Evolutionary conservation across 2,329 filamentous ascomycete genomes (phyloP).

Genomic region (Colletotrichum trifolii): DNA sequence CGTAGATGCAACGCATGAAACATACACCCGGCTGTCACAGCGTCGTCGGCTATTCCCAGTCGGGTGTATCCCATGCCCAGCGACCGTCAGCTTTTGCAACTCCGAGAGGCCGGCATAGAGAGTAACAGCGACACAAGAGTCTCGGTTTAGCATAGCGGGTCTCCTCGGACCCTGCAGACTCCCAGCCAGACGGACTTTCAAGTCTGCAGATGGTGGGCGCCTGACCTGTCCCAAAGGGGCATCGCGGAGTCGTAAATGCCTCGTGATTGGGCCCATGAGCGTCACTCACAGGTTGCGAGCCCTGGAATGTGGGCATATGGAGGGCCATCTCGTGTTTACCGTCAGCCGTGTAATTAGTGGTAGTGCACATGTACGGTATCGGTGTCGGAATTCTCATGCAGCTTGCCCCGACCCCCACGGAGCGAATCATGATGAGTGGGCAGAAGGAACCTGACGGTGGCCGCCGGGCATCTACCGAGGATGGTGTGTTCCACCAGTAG

Average conservation of each 20-base stretch:
- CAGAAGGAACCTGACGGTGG: too few relatives aligned
- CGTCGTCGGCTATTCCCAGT: too few relatives aligned
- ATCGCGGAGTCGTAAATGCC: slow-evolving; percentile 14
- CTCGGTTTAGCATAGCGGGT: too few relatives aligned
- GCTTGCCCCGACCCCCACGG: background rate
- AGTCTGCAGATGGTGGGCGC: slow-evolving; percentile 15
- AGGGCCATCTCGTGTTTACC: background rate
- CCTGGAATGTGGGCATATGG: slow-evolving; percentile 24
- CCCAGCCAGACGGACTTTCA: slow-evolving; percentile 14
- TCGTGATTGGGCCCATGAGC: slow-evolving; percentile 17
- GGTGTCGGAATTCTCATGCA: background rate
- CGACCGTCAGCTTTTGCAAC: too few relatives aligned
- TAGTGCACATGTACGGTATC: background rate
- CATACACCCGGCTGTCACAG: too few relatives aligned
- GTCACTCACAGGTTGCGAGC: slow-evolving; percentile 12
- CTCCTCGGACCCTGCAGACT: slow-evolving; percentile 36
- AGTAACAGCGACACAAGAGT: too few relatives aligned
- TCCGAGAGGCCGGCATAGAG: too few relatives aligned
- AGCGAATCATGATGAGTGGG: too few relatives aligned
- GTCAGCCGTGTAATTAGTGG: background rate
- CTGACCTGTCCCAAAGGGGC: slow-evolving; percentile 31
- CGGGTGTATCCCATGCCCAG: too few relatives aligned
- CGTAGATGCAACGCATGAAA: too few relatives aligned
- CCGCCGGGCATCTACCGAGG: too few relatives aligned
- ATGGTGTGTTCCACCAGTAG: too few relatives aligned